A percentile compares a stretch with the other conserved stretches of the same genome.
phyloP scores from a whole-genome alignment of 2,329 filamentous ascomycete genomes.

The Teratosphaeria viscida region DNA sequence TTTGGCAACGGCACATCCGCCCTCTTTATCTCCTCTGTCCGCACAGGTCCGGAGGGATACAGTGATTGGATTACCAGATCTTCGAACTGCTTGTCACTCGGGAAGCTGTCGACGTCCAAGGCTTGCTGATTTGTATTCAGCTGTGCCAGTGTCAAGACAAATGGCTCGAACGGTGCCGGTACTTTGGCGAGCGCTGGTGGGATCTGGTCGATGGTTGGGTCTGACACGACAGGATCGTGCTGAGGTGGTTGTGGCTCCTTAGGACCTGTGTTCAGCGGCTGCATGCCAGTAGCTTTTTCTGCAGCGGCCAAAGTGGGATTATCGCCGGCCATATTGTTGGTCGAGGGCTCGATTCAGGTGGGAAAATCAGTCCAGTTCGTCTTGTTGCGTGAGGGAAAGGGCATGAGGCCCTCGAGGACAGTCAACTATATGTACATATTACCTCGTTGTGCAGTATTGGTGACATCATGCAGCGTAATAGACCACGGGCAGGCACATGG shows the following conservation, averaged over 20 bases:
- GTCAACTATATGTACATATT: background rate
- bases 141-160: conserved; percentile 6
- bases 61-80: conserved; percentile 4
- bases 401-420: background rate
- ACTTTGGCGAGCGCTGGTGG: conserved; percentile 4
- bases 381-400: too few relatives aligned
- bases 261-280: conserved; percentile 4
- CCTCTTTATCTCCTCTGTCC: conserved; percentile 1
- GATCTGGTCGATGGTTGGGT: conserved; percentile 4
- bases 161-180: conserved; percentile 3
- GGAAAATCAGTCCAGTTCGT: background rate
- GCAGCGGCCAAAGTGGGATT: conserved; percentile 6
- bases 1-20: conserved; percentile 3
- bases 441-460: background rate
- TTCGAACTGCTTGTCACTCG: conserved; percentile 5
- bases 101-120: background rate
- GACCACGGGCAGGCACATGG: too few relatives aligned
- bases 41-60: conserved; percentile 6
- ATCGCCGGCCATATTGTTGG: background rate
- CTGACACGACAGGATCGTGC: conserved; percentile 3
- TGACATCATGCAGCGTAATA: background rate
- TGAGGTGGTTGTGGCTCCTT: conserved; percentile 5
- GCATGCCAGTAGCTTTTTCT: conserved; percentile 4
- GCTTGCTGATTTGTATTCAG: conserved; percentile 5
- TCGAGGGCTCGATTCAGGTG: background rate